phyloP scores from a whole-genome alignment of 78 protist genomes.

The Dictyostelium capitatum region DNA sequence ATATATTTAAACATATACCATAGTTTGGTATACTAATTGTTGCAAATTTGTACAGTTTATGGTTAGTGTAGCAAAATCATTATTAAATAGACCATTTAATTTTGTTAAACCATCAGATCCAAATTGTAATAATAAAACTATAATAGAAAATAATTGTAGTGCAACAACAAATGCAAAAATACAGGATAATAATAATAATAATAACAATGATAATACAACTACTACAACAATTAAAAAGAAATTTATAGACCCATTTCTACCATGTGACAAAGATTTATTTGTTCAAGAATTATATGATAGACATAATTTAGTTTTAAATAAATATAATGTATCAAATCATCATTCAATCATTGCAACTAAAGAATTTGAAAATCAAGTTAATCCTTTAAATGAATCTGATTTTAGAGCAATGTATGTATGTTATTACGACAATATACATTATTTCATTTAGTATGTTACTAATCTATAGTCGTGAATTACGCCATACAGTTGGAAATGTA shows the following conservation, averaged over 20 bases:
- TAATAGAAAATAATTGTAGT: neutral
- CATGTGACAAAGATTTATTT: constrained; percentile 74
- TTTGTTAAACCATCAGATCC: constrained; percentile 21
- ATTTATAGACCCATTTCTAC: constrained; percentile 72
- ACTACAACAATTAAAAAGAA: constrained; percentile 3
- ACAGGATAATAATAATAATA: neutral
- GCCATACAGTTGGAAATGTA: constrained; percentile 56
- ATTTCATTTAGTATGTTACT: neutral
- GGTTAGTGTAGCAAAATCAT: constrained; percentile 72
- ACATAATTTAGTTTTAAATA: constrained; percentile 62
- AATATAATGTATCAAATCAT: constrained; percentile 67
- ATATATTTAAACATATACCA: neutral
- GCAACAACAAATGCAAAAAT: neutral
- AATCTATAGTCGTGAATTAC: no score
- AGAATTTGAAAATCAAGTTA: constrained; percentile 47
- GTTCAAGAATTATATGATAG: constrained; percentile 32
- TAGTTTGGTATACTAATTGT: neutral
- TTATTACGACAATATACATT: neutral
- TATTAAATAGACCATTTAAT: constrained; percentile 76
- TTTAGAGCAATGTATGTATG: constrained; percentile 61
- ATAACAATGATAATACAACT: neutral
- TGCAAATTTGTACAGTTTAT: constrained; percentile 24
- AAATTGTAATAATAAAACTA: neutral
- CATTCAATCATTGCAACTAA: constrained; percentile 75
- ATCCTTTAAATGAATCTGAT: constrained; percentile 40